phyloP scores from a whole-genome alignment of 1,139 yeast genomes.

The Nadsonia commutata region DNA sequence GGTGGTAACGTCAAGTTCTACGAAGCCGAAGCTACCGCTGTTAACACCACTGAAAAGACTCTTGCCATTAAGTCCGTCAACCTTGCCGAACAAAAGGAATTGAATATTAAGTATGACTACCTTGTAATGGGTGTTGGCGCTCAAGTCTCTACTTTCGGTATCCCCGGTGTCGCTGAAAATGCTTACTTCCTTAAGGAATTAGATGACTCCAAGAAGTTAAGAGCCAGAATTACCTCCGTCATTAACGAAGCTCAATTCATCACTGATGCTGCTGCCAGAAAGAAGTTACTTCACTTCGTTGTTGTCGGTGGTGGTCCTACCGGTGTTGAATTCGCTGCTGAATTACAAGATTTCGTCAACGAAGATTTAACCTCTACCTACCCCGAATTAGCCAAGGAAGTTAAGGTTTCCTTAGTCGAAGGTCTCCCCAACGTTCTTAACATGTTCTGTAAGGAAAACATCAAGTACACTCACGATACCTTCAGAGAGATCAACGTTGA shows the following conservation, averaged over 20 bases:
- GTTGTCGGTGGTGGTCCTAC: constrained; percentile 97
- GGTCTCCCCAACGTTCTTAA: constrained; percentile 84
- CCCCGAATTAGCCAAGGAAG: constrained; percentile 71
- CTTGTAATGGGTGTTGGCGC: constrained; percentile 87
- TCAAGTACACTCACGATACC: constrained; percentile 71
- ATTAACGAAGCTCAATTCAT: constrained; percentile 72
- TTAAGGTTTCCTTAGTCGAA: constrained; percentile 74
- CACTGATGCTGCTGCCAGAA: constrained; percentile 62
- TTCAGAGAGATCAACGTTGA: constrained; percentile 68
- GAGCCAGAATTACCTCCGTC: constrained; percentile 63
- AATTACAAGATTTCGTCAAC: constrained; percentile 83
- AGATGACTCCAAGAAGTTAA: constrained; percentile 63
- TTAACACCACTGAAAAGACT: constrained; percentile 53
- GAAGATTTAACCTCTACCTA: constrained; percentile 82
- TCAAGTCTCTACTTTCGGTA: constrained; percentile 81
- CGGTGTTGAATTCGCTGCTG: constrained; percentile 94
- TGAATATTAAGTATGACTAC: constrained; percentile 45
- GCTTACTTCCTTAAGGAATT: constrained; percentile 80
- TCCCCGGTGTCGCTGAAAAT: constrained; percentile 82
- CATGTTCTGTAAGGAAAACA: constrained; percentile 71
- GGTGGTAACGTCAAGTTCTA: constrained; percentile 71
- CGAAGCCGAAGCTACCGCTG: constrained; percentile 81
- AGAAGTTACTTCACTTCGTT: constrained; percentile 65
- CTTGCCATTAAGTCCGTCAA: constrained; percentile 37
- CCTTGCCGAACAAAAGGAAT: constrained; percentile 18